Evolutionary conservation across 106 monocot genomes (phyloP), one percentile per base, ranked within the genome.

Genomic region (Apostasia shenzhenica): DNA sequence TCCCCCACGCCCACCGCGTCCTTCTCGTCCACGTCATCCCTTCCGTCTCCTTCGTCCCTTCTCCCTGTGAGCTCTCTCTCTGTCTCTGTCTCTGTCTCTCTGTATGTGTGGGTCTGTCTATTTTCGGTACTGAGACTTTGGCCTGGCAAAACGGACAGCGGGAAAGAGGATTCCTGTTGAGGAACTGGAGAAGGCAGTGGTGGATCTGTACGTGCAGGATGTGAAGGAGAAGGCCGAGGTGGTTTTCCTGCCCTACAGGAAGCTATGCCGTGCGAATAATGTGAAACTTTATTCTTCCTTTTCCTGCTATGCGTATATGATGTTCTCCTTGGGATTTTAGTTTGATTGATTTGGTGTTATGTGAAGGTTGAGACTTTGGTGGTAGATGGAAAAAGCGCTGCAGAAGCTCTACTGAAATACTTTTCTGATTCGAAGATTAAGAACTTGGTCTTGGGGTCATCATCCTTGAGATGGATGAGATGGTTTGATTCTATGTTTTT

Each of bases 1-100:
- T 63, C 41, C 78, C 78, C 48, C 67, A 70, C 59, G 67, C 77
- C 49, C 63, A 68, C 66, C 77, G 72, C 63, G 67, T 80, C 47
- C 45, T 85, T 57, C 77, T 85, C 74, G 2, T 84, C 80, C 77
- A 84, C 77, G 84, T 84, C 66, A 84, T 84, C 66, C 80, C 74
- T 37, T 56, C 73, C 62, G 74, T 81, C 69, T 61, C 77, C 67
- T 70, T 73, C 69, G 59, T 76, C 61, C 77, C 80, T 5, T 66
- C 75, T 65, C 75, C 74, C 4, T 70, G 81, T 76, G 42, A 59
- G 57, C 68, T 11, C 12, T 45, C 49, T 14, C 2, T 40, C 57
- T 14, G 39, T 67, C 9, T 41, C 48, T 45, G 37, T 37, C 62
- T 39, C 37, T 60, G 10, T 44, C n/a, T 59, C 49, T 66, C 2